Evolutionary conservation across 495 filamentous ascomycete species (phyloP), one percentile per base, ranked within the genome.

Genomic region (Trichoderma asperelloides): DNA sequence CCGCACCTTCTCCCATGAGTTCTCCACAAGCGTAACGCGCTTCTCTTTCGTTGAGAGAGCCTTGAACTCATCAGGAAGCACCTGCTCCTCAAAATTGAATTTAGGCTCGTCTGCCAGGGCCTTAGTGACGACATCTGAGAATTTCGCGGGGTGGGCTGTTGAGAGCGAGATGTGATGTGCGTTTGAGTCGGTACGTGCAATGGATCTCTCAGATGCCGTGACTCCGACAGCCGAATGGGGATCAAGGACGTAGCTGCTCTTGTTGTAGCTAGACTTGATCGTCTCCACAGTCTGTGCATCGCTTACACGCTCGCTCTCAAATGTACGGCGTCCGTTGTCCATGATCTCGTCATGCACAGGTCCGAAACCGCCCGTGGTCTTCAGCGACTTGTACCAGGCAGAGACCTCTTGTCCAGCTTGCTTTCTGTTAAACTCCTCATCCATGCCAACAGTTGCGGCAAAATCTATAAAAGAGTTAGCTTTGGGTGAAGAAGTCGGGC

Each of bases 141-240:
- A 97, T 77, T 98, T 98, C 49, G 93, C 94, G 3, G 94, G 94
- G 78, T 97, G 94, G 11, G 93, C 93, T 2, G 94, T 98, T 6
- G 91, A 89, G 6, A 97, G 85, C 3, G 91, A 86, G 74, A 98
- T 90, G 72, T 91, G 89, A 65, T 82, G 80, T 23, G 78, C 79
- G 28, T 77, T 70, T 11, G 57, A 30, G 9, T 25, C 55, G 16
- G 78, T 76, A n/a, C 83, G 80, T 43, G 81, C 70, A 45, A 90
- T 81, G 7, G 89, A 89, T 45, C 92, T 81, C 39, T 83, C 69
- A 0, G 92, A 81, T 21, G 90, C 93, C 33, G 86, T 78, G 30
- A 97, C 83, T 62, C 93, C 95, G 51, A 97, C 88, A 1, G 95
- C 93, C 4, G 91, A 87, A 81, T 97, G 95, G 9, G 94, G 93